phyloP scores from a whole-genome alignment of 208 protist species.

The Leishmania braziliensis region DNA sequence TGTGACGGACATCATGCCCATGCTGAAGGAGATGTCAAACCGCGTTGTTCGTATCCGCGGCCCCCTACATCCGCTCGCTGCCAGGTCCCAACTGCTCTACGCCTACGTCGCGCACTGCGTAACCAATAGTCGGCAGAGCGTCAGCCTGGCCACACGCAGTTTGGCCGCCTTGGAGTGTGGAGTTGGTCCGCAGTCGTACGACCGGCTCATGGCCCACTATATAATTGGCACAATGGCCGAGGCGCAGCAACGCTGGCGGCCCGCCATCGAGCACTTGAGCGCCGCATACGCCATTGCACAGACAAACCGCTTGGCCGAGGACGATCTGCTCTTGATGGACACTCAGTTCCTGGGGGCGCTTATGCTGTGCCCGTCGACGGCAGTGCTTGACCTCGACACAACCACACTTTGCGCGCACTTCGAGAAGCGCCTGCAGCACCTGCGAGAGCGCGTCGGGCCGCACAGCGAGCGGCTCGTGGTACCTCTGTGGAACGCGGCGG shows the following conservation, averaged over 20 bases:
- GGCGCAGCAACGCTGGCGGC: conserved; percentile 44
- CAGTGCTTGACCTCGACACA: conserved; percentile 36
- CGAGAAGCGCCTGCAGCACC: conserved; percentile 13
- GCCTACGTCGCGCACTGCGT: conserved; percentile 29
- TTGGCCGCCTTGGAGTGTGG: conserved; percentile 35
- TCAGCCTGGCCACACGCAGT: conserved; percentile 36
- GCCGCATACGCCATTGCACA: conserved; percentile 51
- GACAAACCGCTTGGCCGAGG: conserved; percentile 31
- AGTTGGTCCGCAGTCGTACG: conserved; percentile 34
- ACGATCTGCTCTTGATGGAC: conserved; percentile 32
- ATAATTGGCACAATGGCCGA: conserved; percentile 26
- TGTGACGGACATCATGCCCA: conserved; percentile 22
- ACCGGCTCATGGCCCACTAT: conserved; percentile 36
- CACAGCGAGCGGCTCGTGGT: conserved; percentile 35
- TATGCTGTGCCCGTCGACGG: conserved; percentile 40
- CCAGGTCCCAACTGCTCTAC: conserved; percentile 37
- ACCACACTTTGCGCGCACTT: conserved; percentile 17
- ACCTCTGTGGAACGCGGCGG: conserved; percentile 53
- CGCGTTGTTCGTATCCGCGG: conserved; percentile 39
- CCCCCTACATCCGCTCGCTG: conserved; percentile 53
- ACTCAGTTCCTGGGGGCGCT: conserved; percentile 44
- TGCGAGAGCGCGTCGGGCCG: conserved; percentile 36
- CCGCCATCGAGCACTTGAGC: conserved; percentile 58
- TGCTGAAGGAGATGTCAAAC: conserved; percentile 44
- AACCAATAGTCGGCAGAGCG: conserved; percentile 31